Evolutionary conservation across 2,329 filamentous ascomycete genomes (phyloP).

Genomic region (Chaetoscypha palmicola): DNA sequence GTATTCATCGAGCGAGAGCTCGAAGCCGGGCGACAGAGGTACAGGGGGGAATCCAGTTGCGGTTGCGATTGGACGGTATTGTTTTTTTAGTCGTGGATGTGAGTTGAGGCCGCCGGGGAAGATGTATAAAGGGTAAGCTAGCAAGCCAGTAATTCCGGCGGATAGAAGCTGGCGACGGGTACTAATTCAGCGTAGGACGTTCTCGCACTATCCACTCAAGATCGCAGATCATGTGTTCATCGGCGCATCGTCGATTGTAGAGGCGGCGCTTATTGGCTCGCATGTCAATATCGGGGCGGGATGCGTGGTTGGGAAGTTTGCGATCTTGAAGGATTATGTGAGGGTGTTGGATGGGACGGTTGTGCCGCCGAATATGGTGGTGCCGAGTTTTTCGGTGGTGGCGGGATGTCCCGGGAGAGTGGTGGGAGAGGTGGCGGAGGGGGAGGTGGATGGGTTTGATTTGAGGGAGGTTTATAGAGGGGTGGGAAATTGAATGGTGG

Average conservation of each 20-base stretch:
- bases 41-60: constrained; percentile 39
- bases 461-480: constrained; percentile 57
- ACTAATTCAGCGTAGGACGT: too few relatives aligned
- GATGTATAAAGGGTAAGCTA: constrained; percentile 61
- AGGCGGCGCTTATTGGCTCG: constrained; percentile 74
- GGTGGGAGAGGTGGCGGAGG: constrained; percentile 73
- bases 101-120: constrained; percentile 78
- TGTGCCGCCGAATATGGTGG: constrained; percentile 80
- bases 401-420: constrained; percentile 73
- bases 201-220: constrained; percentile 81
- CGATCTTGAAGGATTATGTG: constrained; percentile 89
- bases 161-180: too few relatives aligned
- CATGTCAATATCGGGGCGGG: constrained; percentile 80
- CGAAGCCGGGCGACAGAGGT: constrained; percentile 16
- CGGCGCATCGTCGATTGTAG: constrained; percentile 66
- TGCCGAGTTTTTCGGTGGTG: constrained; percentile 89
- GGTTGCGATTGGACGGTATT: constrained; percentile 86
- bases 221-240: constrained; percentile 94
- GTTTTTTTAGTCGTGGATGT: constrained; percentile 73
- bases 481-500: constrained; percentile 42
- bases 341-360: constrained; percentile 79
- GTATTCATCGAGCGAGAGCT: constrained; percentile 36
- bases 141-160: too few relatives aligned
- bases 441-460: constrained; percentile 58
- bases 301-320: constrained; percentile 75